Conservation (phyloP, 202 grass and related monocot species). For the Bolboschoenoplectus hybrid region DNA sequence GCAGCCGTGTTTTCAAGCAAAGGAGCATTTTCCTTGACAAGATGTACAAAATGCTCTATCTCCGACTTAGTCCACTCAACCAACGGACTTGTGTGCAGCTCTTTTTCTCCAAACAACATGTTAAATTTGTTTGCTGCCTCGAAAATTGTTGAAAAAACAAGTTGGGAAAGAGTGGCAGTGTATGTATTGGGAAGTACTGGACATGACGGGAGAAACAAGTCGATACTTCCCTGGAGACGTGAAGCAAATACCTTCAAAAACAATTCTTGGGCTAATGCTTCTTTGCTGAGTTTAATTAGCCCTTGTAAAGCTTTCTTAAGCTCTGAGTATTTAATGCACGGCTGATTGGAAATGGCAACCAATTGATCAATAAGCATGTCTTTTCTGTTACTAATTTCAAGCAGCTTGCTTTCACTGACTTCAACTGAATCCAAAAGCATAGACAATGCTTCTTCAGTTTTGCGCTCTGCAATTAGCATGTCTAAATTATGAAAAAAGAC, state of each 20-base stretch:
- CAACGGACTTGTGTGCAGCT: conserved; percentile 58
- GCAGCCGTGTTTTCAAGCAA: conserved; percentile 67
- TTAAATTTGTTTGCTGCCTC: conserved; percentile 66
- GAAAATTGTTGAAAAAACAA: conserved; percentile 89
- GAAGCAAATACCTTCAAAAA: conserved; percentile 72
- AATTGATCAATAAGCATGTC: conserved; percentile 74
- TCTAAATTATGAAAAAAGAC: conserved; percentile 78
- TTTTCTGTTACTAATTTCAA: conserved; percentile 63
- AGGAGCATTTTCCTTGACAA: conserved; percentile 81
- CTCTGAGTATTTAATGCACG: conserved; percentile 60
- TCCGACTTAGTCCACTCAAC: conserved; percentile 80
- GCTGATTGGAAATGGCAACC: conserved; percentile 64
- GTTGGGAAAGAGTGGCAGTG: conserved; percentile 66
- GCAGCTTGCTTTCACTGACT: neutral
- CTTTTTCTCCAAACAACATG: conserved; percentile 67
- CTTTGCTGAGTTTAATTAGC: conserved; percentile 77
- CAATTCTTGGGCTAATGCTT: conserved; percentile 72
- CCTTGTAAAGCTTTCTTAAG: conserved; percentile 66
- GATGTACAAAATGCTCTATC: conserved; percentile 67
- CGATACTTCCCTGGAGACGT: conserved; percentile 61
- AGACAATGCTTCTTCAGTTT: conserved; percentile 71
- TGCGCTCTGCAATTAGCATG: conserved; percentile 74
- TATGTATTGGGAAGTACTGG: conserved; percentile 73
- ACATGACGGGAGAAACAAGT: conserved; percentile 80
- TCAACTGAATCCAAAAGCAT: conserved; percentile 52